A percentile compares a stretch with the other conserved stretches of the same genome.
Evolutionary conservation across 1,284 basidiomycete species (phyloP).

Genomic region (Tremellales sp.): DNA sequence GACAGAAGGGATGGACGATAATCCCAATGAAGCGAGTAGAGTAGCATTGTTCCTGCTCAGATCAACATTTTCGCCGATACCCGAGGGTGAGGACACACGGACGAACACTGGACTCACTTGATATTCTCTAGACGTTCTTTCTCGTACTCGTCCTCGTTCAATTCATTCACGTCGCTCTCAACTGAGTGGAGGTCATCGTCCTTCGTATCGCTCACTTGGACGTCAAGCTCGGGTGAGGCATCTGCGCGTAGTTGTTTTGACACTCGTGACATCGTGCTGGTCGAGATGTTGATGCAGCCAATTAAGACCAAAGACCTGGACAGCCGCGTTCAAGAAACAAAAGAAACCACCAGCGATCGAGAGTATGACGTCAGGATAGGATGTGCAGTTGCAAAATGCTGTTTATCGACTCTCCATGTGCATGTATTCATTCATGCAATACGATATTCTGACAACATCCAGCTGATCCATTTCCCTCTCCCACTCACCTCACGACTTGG

Average conservation of each 20-base stretch:
- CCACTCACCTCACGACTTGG: neutral
- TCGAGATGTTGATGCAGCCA: too few relatives aligned
- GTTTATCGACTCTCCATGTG: too few relatives aligned
- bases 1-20: constrained; percentile 10
- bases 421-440: neutral
- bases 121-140: constrained; percentile 45
- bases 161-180: constrained; percentile 5
- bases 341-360: neutral
- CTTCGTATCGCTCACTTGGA: too few relatives aligned
- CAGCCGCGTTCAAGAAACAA: neutral
- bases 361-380: neutral
- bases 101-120: constrained; percentile 30
- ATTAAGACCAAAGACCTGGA: neutral
- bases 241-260: too few relatives aligned
- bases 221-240: too few relatives aligned
- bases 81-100: neutral
- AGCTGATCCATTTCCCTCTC: neutral
- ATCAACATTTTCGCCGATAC: neutral
- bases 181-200: too few relatives aligned
- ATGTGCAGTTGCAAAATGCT: neutral
- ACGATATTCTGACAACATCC: neutral
- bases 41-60: constrained; percentile 23
- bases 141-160: constrained; percentile 29
- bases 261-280: too few relatives aligned
- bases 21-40: constrained; percentile 28